Evolutionary conservation across 331 rosid genomes (phyloP).

Genomic region (Malus hybrid): DNA sequence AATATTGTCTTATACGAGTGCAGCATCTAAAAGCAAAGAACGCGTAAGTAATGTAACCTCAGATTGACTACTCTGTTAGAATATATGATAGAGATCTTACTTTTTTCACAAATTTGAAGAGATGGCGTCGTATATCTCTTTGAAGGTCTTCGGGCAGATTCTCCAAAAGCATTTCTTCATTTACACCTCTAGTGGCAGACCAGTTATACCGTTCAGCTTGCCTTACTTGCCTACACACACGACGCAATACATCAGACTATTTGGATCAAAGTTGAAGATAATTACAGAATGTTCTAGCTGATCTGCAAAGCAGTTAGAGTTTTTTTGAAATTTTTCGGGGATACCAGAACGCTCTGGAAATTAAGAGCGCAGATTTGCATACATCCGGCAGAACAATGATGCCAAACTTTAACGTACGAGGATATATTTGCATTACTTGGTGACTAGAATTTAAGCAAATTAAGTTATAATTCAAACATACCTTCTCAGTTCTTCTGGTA

Average conservation of each 20-base stretch:
- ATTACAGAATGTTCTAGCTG: too few species aligned
- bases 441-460: neutral
- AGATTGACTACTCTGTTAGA: too few species aligned
- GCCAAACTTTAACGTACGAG: too few species aligned
- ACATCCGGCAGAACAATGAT: too few species aligned
- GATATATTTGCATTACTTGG: neutral
- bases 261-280: too few species aligned
- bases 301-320: too few species aligned
- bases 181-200: constrained; percentile 88
- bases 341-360: too few species aligned
- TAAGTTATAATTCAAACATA: neutral
- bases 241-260: neutral
- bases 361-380: too few species aligned
- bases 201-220: constrained; percentile 68
- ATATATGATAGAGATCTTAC: constrained; percentile 25
- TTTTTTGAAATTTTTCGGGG: too few species aligned
- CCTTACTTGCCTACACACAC: constrained; percentile 48
- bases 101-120: constrained; percentile 59
- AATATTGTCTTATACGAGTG: neutral
- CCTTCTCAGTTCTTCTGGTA: constrained; percentile 57
- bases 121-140: constrained; percentile 78
- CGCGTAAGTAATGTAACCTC: neutral
- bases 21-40: neutral
- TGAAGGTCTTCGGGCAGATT: constrained; percentile 83
- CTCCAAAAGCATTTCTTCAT: constrained; percentile 65